Base-by-base conservation (phyloP, 768 basidiomycete species). In the Pleurotus salmoneostramineus region DNA sequence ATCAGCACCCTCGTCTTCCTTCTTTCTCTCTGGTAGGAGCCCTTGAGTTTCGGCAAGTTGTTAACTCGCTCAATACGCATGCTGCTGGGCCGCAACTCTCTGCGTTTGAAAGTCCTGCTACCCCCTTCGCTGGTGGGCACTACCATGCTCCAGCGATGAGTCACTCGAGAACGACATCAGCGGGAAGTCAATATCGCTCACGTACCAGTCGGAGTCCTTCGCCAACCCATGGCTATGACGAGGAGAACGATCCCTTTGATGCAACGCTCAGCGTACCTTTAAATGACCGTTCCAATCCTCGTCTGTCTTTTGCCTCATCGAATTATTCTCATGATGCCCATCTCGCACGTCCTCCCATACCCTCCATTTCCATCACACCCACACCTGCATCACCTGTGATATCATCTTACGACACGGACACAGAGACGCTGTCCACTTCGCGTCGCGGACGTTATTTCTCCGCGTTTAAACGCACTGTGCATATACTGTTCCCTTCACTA, bases 21-120 rank as follows among this genome's bases (percentile, higher is more conserved):
- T 91, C 89, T 0, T 93, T 93, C 65, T 98, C 96, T 2, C 82
- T 99, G 1, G 83, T 98, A 4, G 93, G 96, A 6, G 97, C 97
- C 0, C 82, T 99, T 45, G 97, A 99, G 71, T 99, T 99, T 72
- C 82, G 95, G 14, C 88, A 95, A 59, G 90, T 98, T 21, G 89
- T 99, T 17, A 80, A 89, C 8, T 87, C 89, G 0, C 77, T 99
- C 21, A 84, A 85, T 61, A 78, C 78, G 50, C 85, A 95, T 64
- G 87, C 88, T 7, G 79, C 83, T 2, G 76, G 76, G 0, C 72
- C 81, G 0, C 80, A 83, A 0, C 73, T 92, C 49, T 78, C 71
- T 58, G 74, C 84, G 3, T 93, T 93, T 61, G 88, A 90, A 50
- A 81, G 79, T 31, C 87, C 69, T 5, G 71, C 76, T 12, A 84